Conservation (phyloP, 179 eudicot species). For the Beta lomatogona region DNA sequence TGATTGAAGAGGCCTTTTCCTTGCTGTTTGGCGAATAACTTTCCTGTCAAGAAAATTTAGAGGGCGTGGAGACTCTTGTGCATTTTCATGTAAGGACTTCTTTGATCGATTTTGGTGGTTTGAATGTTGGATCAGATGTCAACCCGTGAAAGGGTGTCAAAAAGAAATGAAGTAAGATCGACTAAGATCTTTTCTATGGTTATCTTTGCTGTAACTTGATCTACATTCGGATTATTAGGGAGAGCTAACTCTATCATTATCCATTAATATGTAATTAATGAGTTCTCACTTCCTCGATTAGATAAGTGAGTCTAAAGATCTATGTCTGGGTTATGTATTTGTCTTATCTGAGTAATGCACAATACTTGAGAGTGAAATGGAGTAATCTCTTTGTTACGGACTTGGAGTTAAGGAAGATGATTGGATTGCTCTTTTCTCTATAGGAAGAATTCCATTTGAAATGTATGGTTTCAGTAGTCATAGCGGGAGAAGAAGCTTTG, state of each 20-base stretch:
- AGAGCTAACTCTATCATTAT: neutral
- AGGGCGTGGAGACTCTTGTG: neutral
- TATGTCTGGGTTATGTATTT: neutral
- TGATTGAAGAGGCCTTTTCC: neutral
- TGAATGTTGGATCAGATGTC: neutral
- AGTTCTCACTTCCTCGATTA: neutral
- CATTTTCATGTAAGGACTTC: neutral
- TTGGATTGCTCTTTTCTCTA: neutral
- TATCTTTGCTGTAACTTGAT: neutral
- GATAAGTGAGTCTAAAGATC: neutral
- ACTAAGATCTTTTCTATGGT: neutral
- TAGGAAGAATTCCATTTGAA: neutral
- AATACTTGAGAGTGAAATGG: neutral
- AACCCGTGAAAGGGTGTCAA: neutral
- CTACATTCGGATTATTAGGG: neutral
- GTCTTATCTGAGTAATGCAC: neutral
- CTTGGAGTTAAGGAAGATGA: neutral
- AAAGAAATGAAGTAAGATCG: neutral
- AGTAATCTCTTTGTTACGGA: neutral
- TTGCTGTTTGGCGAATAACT: neutral
- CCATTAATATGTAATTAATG: neutral
- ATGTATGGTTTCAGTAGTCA: neutral
- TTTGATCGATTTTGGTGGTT: neutral
- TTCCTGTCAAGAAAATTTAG: neutral
- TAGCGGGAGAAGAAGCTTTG: neutral